Evolutionary conservation across 805 yeast species (phyloP).

Genomic region (Blastobotrys mokoenaii): DNA sequence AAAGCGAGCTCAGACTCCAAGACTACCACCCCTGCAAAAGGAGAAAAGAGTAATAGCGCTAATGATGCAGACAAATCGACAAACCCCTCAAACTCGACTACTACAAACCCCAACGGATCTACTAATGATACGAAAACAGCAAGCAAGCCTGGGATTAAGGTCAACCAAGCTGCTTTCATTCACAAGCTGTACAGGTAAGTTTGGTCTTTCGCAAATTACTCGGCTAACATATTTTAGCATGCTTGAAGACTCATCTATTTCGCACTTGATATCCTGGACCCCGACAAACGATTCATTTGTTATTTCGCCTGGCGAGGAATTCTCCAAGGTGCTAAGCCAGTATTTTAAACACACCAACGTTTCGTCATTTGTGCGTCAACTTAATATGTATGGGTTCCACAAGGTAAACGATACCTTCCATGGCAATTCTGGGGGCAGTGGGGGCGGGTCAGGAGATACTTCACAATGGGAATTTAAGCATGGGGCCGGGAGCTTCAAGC

Average conservation of each 20-base stretch:
- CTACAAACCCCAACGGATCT: background rate
- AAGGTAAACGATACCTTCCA: slow-evolving; percentile 40
- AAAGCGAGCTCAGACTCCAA: background rate
- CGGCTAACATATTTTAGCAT: slow-evolving; percentile 41
- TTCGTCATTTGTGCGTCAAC: slow-evolving; percentile 85
- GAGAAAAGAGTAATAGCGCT: background rate
- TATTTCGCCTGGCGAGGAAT: slow-evolving; percentile 80
- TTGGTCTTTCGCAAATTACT: too few relatives aligned
- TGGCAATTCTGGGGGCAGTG: background rate
- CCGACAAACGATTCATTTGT: slow-evolving; percentile 61
- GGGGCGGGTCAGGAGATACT: slow-evolving; percentile 2
- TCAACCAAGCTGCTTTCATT: slow-evolving; percentile 58
- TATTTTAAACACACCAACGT: slow-evolving; percentile 93
- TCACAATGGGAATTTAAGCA: slow-evolving; percentile 82
- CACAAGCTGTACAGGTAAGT: slow-evolving; percentile 61
- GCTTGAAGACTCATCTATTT: slow-evolving; percentile 68
- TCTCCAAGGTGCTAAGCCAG: slow-evolving; percentile 58
- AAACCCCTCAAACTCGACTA: background rate
- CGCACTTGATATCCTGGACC: slow-evolving; percentile 84
- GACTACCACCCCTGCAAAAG: background rate
- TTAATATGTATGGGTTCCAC: slow-evolving; percentile 95
- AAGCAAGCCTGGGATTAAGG: slow-evolving; percentile 14
- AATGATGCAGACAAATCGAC: background rate
- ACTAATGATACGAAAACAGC: too few relatives aligned
- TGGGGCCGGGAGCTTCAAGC: slow-evolving; percentile 64